These are phyloP conservation scores for Agapanthus africanus DNA, from an alignment of 106 monocot genomes.

Conservation along the genomic window DNA sequence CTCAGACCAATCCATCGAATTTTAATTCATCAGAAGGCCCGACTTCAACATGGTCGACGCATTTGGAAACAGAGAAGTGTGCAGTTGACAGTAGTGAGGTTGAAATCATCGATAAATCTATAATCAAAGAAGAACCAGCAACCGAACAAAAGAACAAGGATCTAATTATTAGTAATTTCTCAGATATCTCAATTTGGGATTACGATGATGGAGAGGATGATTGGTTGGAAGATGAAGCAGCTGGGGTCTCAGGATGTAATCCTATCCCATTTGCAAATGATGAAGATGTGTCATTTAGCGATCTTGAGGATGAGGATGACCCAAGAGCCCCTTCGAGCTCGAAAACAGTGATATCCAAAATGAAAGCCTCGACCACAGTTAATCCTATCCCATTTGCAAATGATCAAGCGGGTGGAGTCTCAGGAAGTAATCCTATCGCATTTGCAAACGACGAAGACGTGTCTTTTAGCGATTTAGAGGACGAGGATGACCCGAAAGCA, in stretches of 20 bases:
- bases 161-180: slow-evolving; percentile 4
- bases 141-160: slow-evolving; percentile 7
- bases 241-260: background rate
- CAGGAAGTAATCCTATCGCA: background rate
- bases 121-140: slow-evolving; percentile 18
- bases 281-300: slow-evolving; percentile 41
- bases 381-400: background rate
- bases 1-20: background rate
- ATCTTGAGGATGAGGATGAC: slow-evolving; percentile 34
- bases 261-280: slow-evolving; percentile 16
- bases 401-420: no score
- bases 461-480: slow-evolving; percentile 41
- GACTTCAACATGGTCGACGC: background rate
- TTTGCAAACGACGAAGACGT: slow-evolving; percentile 31
- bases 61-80: no score
- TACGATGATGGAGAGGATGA: slow-evolving; percentile 21
- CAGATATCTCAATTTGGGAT: background rate
- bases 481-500: slow-evolving; percentile 15
- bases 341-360: no score
- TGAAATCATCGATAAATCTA: slow-evolving; percentile 7
- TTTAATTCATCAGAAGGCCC: background rate
- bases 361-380: no score
- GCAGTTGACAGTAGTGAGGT: slow-evolving; percentile 11
- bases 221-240: slow-evolving; percentile 19
- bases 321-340: background rate